phyloP scores from a whole-genome alignment of 805 yeast species.

The Kluyveromyces wickerhamii region DNA sequence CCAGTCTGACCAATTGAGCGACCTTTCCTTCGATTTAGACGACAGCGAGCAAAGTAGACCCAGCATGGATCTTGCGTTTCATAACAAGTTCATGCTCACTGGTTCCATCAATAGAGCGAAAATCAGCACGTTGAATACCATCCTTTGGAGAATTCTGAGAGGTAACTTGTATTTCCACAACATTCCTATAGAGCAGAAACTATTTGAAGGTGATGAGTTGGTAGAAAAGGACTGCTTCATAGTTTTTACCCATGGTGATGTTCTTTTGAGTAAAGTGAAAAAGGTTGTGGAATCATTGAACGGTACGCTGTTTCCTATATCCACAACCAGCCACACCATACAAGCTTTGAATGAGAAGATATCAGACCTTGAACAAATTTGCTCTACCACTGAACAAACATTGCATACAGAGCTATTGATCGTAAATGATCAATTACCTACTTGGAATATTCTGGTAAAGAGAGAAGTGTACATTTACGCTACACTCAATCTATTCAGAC shows the following conservation, averaged over 20 bases:
- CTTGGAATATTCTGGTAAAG: slow-evolving; percentile 61
- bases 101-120: slow-evolving; percentile 77
- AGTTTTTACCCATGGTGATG: slow-evolving; percentile 84
- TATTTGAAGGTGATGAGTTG: slow-evolving; percentile 48
- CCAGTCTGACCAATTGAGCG: slow-evolving; percentile 18
- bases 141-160: slow-evolving; percentile 86
- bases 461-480: slow-evolving; percentile 81
- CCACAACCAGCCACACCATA: slow-evolving; percentile 41
- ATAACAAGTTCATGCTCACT: slow-evolving; percentile 35
- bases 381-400: slow-evolving; percentile 58
- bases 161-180: slow-evolving; percentile 82
- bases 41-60: slow-evolving; percentile 6
- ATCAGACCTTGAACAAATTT: slow-evolving; percentile 50
- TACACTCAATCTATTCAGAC: slow-evolving; percentile 69
- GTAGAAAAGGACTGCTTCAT: slow-evolving; percentile 77
- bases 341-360: slow-evolving; percentile 39
- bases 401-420: slow-evolving; percentile 70
- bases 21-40: slow-evolving; percentile 19
- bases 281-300: slow-evolving; percentile 87
- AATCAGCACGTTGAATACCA: slow-evolving; percentile 64
- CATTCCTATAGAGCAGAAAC: slow-evolving; percentile 60
- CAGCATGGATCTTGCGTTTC: slow-evolving; percentile 19
- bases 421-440: slow-evolving; percentile 63
- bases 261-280: slow-evolving; percentile 61
- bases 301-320: slow-evolving; percentile 46